Evolutionary conservation across 148 eudicot species (phyloP), one percentile per base, ranked within the genome.

Genomic region (Rhododendron simsii): DNA sequence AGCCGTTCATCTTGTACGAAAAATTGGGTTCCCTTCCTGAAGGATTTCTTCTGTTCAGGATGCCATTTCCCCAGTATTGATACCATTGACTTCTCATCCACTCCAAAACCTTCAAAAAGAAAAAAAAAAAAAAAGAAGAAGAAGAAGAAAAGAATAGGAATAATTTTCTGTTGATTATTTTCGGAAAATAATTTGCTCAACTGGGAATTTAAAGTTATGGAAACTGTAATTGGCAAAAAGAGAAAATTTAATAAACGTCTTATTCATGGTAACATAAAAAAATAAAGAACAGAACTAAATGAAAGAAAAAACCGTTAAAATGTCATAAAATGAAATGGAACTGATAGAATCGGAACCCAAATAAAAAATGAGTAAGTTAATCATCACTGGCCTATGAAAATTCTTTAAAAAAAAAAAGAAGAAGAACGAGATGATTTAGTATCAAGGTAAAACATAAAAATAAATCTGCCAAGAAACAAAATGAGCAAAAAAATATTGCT

Each of bases 31-130:
- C 39, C 39, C 6, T 71, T 33, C 76, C 76, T 30, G 76, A 71
- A 71, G 39, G 76, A 30, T 71, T 30, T 33, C 76, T 33, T 71
- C 76, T 71, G 76, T 14, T 71, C 76, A 71, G 76, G 76, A 71
- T 71, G 39, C 76, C 76, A 71, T 33, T 71, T 71, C 18, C 76
- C 76, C 76, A 71, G 7, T 30, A 30, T 33, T 30, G 76, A 71
- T 71, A 71, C 76, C 76, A 71, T 13, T 71, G 76, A 71, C 76
- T 71, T 71, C 41, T 71, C 76, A 71, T 71, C 76, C 41, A 71
- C 76, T 71, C 76, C 76, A 33, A 71, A 33, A 30, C 76, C 76
- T 71, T 30, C 21, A 13, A 26, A 12, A 26, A 30, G 4, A 30
- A 69, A 69, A 69, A 9, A 3, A 2, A 26, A 6, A 13, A 0